Conservation (phyloP, 495 filamentous ascomycete species). For the Penicillium soppii region DNA sequence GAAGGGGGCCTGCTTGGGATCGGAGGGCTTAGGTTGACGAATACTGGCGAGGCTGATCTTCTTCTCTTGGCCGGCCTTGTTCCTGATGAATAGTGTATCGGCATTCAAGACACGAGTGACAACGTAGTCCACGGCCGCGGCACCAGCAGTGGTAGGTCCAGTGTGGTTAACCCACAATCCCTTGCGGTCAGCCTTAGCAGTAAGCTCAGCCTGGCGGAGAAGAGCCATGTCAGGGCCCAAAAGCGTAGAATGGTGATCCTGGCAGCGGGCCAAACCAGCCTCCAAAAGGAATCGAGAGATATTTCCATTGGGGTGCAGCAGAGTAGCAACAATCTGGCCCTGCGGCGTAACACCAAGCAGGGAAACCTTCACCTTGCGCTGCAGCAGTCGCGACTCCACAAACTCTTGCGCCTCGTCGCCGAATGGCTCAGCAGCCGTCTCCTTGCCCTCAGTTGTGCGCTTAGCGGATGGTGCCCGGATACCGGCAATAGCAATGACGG, state of each 20-base stretch:
- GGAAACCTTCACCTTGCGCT: constrained; percentile 78
- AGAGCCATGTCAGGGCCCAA: constrained; percentile 82
- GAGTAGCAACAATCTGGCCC: constrained; percentile 73
- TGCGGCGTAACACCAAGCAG: constrained; percentile 86
- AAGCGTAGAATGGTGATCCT: constrained; percentile 88
- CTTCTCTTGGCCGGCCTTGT: constrained; percentile 80
- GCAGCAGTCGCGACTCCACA: constrained; percentile 79
- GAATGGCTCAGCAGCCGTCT: constrained; percentile 80
- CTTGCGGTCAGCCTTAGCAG: constrained; percentile 69
- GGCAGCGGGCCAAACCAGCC: constrained; percentile 85
- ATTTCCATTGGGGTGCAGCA: constrained; percentile 86
- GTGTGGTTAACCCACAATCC: constrained; percentile 79
- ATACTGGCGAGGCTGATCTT: constrained; percentile 90
- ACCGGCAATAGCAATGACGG: constrained; percentile 84
- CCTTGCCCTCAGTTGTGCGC: constrained; percentile 74
- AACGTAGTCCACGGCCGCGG: constrained; percentile 68
- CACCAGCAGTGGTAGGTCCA: constrained; percentile 52
- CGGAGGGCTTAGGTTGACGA: constrained; percentile 81
- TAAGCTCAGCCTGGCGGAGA: constrained; percentile 83
- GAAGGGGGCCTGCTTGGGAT: constrained; percentile 81
- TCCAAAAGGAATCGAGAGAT: constrained; percentile 86
- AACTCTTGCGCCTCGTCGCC: constrained; percentile 84
- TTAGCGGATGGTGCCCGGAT: constrained; percentile 83
- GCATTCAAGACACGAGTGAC: constrained; percentile 84
- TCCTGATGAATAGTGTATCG: constrained; percentile 83